A percentile compares a stretch with the other conserved stretches of the same genome.
Conservation (phyloP, 371 early-diverging fungal species). For the Rhizomucor pusillus region DNA sequence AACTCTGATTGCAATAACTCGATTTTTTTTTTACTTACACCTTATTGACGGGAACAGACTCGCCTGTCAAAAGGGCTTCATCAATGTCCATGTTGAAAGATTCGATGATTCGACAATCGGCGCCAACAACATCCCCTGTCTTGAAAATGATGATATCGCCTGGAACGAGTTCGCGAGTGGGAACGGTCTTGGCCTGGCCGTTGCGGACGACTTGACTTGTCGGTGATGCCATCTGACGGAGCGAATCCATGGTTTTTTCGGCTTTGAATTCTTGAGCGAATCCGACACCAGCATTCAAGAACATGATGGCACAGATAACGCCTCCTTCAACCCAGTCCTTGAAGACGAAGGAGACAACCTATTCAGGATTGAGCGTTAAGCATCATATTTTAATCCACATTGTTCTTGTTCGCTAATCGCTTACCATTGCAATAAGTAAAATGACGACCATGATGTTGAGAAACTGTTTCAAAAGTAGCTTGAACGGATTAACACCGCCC, state of each 20-base stretch:
- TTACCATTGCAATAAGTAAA: conserved; percentile 70
- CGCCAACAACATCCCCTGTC: conserved; percentile 88
- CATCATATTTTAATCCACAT: too few relatives aligned
- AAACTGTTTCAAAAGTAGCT: conserved; percentile 73
- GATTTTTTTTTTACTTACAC: conserved; percentile 18
- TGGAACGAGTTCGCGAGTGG: conserved; percentile 77
- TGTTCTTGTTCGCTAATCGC: background rate
- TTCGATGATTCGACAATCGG: conserved; percentile 86
- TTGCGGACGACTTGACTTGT: conserved; percentile 78
- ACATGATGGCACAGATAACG: conserved; percentile 73
- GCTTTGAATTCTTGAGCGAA: conserved; percentile 88
- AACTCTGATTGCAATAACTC: too few relatives aligned
- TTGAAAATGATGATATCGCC: conserved; percentile 91
- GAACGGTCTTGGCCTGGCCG: conserved; percentile 66
- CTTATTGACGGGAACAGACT: conserved; percentile 73
- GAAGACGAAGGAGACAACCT: conserved; percentile 59
- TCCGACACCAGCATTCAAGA: conserved; percentile 80
- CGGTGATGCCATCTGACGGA: conserved; percentile 75
- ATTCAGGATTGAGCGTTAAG: too few relatives aligned
- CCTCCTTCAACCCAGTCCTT: conserved; percentile 69
- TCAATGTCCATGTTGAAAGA: conserved; percentile 83
- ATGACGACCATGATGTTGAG: conserved; percentile 84
- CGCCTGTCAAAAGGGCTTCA: conserved; percentile 87
- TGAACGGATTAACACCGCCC: conserved; percentile 63
- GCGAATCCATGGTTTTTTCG: conserved; percentile 85